These are phyloP conservation scores for Ulvella scutata DNA, from an alignment of 139 green algal genomes.

Conservation along the genomic window DNA sequence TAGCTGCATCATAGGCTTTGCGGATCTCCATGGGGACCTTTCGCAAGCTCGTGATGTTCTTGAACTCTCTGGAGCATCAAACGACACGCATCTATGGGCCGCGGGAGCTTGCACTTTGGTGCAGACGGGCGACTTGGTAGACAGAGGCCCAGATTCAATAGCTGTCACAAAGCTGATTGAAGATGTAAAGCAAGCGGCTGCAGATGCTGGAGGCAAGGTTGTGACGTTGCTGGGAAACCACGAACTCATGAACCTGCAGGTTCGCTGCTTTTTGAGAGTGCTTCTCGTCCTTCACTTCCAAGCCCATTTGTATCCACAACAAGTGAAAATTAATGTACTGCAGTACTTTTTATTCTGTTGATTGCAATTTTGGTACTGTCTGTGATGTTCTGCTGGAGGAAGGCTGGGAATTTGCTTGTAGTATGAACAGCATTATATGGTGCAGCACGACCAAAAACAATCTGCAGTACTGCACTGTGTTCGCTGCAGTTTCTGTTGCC, in stretches of 20 bases:
- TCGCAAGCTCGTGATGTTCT: slow-evolving; percentile 4
- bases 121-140: slow-evolving; percentile 18
- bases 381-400: no score
- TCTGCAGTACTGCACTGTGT: no score
- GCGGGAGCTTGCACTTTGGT: slow-evolving; percentile 10
- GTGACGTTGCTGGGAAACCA: slow-evolving; percentile 16
- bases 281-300: no score
- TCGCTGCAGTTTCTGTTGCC: no score
- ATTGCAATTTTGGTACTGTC: no score
- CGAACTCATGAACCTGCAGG: slow-evolving; percentile 15
- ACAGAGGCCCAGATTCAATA: slow-evolving; percentile 11
- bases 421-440: no score
- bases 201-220: slow-evolving; percentile 6
- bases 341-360: no score
- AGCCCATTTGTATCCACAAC: no score
- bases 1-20: slow-evolving; percentile 1
- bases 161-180: slow-evolving; percentile 6
- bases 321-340: no score
- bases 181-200: slow-evolving; percentile 8
- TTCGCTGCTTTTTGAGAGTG: no score
- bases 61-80: background rate
- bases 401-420: no score
- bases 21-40: slow-evolving; percentile 13
- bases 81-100: slow-evolving; percentile 4
- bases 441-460: no score